Evolutionary conservation across 768 basidiomycete genomes (phyloP), one percentile per base, ranked within the genome.

Genomic region (Strobilomyces confusus): DNA sequence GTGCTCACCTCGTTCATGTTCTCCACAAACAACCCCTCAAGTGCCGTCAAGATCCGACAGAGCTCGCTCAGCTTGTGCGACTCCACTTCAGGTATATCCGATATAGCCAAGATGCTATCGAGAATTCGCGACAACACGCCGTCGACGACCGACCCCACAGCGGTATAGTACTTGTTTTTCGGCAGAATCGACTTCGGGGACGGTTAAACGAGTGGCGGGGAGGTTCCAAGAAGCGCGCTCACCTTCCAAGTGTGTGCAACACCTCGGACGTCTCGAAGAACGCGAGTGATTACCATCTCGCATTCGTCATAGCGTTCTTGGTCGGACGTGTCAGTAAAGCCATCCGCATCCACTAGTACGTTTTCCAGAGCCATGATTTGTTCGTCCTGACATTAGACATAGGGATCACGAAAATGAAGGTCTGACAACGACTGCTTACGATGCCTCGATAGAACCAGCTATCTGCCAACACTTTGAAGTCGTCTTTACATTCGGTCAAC

Each of bases 41-140:
- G 68, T 5, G 87, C 80, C 52, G 84, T 81, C 48, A 97, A 67
- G 29, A 92, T 84, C 45, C 82, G 79, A 68, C 92, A 91, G 2
- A 95, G 77, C 64, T 94, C 91, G 61, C 86, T 86, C 42, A 97
- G 71, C 46, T 83, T 77, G 59, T 88, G 86, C 2, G 92, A 95
- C 62, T 97, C 95, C 9, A 84, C 74, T 60, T 89, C 92, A 0
- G 94, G 84, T 56, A 98, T 97, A 68, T 98, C 95, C 6, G 80
- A 76, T 42, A 97, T 73, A 1, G 81, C 81, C 33, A 95, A 73
- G 19, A 97, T 77, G 62, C 91, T 86, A 34, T 77, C 77, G 14
- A 92, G 75, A 20, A 95, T 78, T 19, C 82, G 77, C 7, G 76
- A 77, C 23, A 95, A 73, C 7, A 81, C 82, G 7, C 80, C 76